Percentiles rank a stretch among this genome's conserved stretches.
Evolutionary conservation across 148 eudicot genomes (phyloP).

Genomic region (Camellia granthamiana): DNA sequence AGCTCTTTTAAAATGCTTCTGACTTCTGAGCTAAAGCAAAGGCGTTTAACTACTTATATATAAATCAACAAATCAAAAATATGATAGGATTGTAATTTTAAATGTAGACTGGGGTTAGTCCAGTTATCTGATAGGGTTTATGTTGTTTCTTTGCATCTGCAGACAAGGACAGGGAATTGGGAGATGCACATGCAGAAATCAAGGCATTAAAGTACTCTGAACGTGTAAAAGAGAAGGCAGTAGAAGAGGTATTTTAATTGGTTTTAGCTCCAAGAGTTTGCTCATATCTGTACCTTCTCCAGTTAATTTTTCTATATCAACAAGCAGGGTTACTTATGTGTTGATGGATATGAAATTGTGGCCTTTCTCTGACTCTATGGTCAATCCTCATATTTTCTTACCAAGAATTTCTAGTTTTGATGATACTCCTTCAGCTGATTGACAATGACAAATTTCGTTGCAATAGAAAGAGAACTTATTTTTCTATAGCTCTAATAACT

Average conservation of each 20-base stretch:
- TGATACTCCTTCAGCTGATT: neutral
- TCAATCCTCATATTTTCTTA: neutral
- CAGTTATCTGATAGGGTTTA: constrained; percentile 11
- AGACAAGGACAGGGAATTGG: constrained; percentile 92
- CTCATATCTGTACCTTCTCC: neutral
- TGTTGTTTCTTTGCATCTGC: constrained; percentile 23
- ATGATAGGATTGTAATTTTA: neutral
- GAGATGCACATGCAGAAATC: constrained; percentile 81
- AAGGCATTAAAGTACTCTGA: constrained; percentile 80
- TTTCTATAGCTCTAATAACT: neutral
- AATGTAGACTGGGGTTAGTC: neutral
- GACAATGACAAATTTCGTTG: neutral
- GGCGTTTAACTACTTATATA: neutral
- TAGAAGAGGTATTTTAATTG: constrained; percentile 75
- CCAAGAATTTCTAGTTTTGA: neutral
- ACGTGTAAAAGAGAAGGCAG: constrained; percentile 87
- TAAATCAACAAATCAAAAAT: too few relatives aligned
- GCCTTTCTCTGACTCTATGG: neutral
- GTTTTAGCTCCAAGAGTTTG: constrained; percentile 13
- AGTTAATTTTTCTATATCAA: neutral
- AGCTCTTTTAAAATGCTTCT: neutral
- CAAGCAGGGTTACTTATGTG: neutral
- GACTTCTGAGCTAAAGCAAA: neutral
- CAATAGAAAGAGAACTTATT: neutral
- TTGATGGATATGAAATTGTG: neutral